These are phyloP conservation scores for Dryadomyces quercivorus DNA, from an alignment of 2,329 filamentous ascomycete species.

Conservation along the genomic window DNA sequence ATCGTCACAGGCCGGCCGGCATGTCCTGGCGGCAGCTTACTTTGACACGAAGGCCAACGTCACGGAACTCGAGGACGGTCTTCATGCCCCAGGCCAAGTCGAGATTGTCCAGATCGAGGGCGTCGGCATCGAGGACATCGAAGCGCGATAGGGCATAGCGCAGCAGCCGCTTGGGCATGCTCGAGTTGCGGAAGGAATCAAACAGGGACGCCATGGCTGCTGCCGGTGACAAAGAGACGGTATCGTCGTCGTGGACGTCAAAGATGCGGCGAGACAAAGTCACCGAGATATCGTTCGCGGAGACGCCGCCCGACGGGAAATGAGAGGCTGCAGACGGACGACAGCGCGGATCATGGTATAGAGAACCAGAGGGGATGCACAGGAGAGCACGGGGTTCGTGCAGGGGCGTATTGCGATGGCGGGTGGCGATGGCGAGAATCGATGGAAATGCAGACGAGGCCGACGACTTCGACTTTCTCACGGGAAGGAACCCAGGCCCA, in stretches of 20 bases:
- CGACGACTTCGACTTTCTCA: neutral
- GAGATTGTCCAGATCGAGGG: slow-evolving; percentile 73
- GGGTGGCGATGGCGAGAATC: neutral
- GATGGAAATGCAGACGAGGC: neutral
- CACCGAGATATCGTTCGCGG: slow-evolving; percentile 7
- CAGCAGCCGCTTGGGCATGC: slow-evolving; percentile 79
- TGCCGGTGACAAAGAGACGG: too few species aligned
- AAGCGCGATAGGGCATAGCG: slow-evolving; percentile 74
- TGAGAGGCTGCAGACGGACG: slow-evolving; percentile 7
- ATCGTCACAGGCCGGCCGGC: slow-evolving; percentile 13
- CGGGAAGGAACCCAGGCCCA: neutral
- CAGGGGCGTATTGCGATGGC: too few species aligned
- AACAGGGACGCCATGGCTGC: slow-evolving; percentile 59
- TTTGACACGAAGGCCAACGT: slow-evolving; percentile 71
- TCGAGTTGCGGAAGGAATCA: slow-evolving; percentile 50
- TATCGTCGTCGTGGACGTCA: neutral
- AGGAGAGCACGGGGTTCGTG: neutral
- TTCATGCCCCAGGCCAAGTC: slow-evolving; percentile 73
- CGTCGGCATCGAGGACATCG: slow-evolving; percentile 78
- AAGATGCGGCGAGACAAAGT: neutral
- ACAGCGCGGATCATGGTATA: slow-evolving; percentile 10
- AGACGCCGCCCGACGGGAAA: slow-evolving; percentile 1
- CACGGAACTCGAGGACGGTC: slow-evolving; percentile 72
- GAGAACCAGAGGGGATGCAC: neutral
- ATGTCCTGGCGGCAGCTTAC: slow-evolving; percentile 27